Percentiles rank a stretch among this genome's conserved stretches.
These are phyloP conservation scores for Camelina hispida DNA, from an alignment of 345 rosid genomes.

Conservation along the genomic window DNA sequence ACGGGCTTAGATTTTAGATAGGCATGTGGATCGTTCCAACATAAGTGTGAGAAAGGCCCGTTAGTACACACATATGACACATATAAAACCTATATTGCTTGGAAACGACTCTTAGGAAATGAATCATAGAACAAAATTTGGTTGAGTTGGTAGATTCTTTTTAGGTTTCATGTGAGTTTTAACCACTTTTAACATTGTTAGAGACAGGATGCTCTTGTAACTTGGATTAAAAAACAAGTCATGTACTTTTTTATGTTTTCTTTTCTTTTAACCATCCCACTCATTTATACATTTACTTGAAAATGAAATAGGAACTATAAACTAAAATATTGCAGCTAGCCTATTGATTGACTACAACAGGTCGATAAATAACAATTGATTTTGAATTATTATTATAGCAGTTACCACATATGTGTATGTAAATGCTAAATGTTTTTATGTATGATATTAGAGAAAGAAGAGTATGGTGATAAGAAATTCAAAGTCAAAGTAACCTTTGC, in stretches of 20 bases:
- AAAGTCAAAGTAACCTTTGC: constrained; percentile 15
- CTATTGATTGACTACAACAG: not conserved
- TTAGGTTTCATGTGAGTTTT: constrained; percentile 32
- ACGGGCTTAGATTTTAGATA: not conserved
- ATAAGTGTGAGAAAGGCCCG: not conserved
- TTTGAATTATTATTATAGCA: not conserved
- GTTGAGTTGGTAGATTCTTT: constrained; percentile 35
- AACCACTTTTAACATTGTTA: constrained; percentile 27
- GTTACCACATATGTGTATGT: not conserved
- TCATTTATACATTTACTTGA: not conserved
- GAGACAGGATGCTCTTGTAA: constrained; percentile 1
- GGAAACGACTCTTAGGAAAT: constrained; percentile 15
- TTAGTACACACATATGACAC: not conserved
- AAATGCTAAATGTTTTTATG: not conserved
- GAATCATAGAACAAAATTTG: constrained; percentile 24
- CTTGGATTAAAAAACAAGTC: constrained; percentile 53
- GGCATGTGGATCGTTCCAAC: not conserved
- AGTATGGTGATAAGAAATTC: not conserved
- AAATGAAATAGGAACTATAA: not conserved
- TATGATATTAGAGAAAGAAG: not conserved
- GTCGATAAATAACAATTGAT: not conserved
- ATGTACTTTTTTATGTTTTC: constrained; percentile 9
- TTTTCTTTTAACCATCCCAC: not conserved
- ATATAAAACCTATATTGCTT: constrained; percentile 15
- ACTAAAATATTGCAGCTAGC: not conserved